A percentile compares a stretch with the other conserved stretches of the same genome.
These are phyloP conservation scores for Cryptococcus hybrid DNA, from an alignment of 1,284 basidiomycete genomes.

Conservation along the genomic window DNA sequence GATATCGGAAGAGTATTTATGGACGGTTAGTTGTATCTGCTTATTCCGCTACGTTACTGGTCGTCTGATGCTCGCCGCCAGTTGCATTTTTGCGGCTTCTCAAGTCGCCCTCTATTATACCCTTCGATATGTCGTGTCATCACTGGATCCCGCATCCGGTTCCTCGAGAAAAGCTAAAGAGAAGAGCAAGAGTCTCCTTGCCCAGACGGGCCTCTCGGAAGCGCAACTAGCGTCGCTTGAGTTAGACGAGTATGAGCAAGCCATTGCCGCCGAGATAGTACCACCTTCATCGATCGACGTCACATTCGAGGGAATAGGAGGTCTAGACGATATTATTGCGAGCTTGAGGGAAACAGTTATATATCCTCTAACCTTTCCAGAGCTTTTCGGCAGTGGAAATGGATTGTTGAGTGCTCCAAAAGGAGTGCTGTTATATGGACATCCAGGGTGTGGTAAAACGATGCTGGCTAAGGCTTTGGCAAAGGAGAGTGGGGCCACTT, in stretches of 20 bases:
- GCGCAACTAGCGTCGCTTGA: conserved; percentile 53
- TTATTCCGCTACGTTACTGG: conserved; percentile 10
- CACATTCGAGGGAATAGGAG: conserved; percentile 66
- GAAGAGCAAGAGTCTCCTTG: conserved; percentile 43
- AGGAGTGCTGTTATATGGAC: conserved; percentile 79
- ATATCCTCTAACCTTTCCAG: conserved; percentile 89
- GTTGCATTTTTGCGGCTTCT: conserved; percentile 62
- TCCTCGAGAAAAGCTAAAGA: conserved; percentile 40
- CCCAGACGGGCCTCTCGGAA: conserved; percentile 40
- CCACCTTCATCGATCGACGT: conserved; percentile 53
- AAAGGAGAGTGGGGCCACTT: conserved; percentile 94
- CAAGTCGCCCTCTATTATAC: conserved; percentile 53
- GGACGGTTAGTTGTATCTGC: conserved; percentile 47
- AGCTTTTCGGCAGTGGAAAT: conserved; percentile 71
- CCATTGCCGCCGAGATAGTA: conserved; percentile 55
- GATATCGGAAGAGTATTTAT: conserved; percentile 50
- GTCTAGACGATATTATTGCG: conserved; percentile 86
- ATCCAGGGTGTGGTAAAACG: conserved; percentile 91
- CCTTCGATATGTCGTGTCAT: conserved; percentile 47
- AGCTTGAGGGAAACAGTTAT: conserved; percentile 94
- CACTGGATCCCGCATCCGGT: conserved; percentile 17
- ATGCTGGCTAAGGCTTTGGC: conserved; percentile 95
- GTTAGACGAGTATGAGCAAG: conserved; percentile 57
- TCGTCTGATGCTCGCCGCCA: conserved; percentile 25
- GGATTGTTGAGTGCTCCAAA: conserved; percentile 58